A percentile compares a stretch with the other conserved stretches of the same genome.
phyloP scores from a whole-genome alignment of 306 rosid species.

The Inga leiocalycina region DNA sequence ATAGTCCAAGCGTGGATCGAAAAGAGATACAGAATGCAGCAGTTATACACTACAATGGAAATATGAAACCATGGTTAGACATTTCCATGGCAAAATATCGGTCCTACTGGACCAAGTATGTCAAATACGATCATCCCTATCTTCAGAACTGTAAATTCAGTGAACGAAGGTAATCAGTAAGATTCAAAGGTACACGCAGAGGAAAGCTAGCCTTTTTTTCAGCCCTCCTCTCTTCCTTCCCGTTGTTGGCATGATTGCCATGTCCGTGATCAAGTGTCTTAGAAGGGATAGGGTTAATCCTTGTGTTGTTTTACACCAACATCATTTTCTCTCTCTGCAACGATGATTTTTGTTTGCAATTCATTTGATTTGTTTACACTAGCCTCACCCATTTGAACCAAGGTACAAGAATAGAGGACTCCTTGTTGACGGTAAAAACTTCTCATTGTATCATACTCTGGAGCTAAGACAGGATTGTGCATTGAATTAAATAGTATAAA shows the following conservation, averaged over 20 bases:
- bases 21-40: conserved; percentile 75
- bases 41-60: conserved; percentile 91
- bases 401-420: conserved; percentile 44
- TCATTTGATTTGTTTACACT: conserved; percentile 63
- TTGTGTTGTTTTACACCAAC: conserved; percentile 28
- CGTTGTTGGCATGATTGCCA: conserved; percentile 34
- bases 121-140: conserved; percentile 75
- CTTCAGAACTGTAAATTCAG: conserved; percentile 66
- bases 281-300: conserved; percentile 34
- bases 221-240: conserved; percentile 19
- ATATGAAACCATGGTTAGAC: conserved; percentile 97
- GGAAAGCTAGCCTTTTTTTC: conserved; percentile 19
- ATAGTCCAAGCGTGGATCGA: conserved; percentile 79
- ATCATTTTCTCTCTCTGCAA: conserved; percentile 12
- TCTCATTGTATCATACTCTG: conserved; percentile 44
- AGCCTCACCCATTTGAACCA: conserved; percentile 53
- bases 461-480: conserved; percentile 41
- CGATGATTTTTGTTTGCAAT: conserved; percentile 52
- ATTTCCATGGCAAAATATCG: conserved; percentile 87
- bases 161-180: conserved; percentile 39
- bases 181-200: conserved; percentile 9
- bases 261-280: conserved; percentile 38
- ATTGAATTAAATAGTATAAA: conserved; percentile 31
- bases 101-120: conserved; percentile 83
- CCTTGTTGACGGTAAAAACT: conserved; percentile 56